These are phyloP conservation scores for Microbotryum scabiosae DNA, from an alignment of 1,284 basidiomycete species.

Conservation along the genomic window DNA sequence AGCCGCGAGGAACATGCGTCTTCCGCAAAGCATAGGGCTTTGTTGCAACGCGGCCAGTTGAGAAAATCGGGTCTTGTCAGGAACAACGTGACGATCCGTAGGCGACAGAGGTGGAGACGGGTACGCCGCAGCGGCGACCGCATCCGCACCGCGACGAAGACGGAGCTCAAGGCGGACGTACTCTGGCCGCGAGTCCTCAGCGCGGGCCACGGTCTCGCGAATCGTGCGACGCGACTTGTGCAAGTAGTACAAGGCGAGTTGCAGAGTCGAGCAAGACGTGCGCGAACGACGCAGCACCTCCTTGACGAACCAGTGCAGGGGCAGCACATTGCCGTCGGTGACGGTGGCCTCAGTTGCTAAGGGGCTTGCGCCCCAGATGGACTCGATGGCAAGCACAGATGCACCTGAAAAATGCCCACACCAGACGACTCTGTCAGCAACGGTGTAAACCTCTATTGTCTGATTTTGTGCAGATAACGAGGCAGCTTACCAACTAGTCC, in stretches of 20 bases:
- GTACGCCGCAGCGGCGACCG: neutral
- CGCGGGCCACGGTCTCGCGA: slow-evolving; percentile 22
- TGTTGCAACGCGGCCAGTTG: slow-evolving; percentile 15
- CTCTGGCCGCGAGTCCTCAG: slow-evolving; percentile 14
- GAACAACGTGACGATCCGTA: neutral
- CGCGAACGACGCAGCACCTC: slow-evolving; percentile 35
- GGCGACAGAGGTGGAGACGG: slow-evolving; percentile 1
- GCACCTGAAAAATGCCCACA: slow-evolving; percentile 9
- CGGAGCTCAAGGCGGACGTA: slow-evolving; percentile 5
- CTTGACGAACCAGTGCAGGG: slow-evolving; percentile 33
- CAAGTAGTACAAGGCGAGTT: slow-evolving; percentile 36
- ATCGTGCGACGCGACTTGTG: slow-evolving; percentile 33
- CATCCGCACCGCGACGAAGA: neutral
- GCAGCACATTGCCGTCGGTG: slow-evolving; percentile 22
- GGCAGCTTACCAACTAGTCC: slow-evolving; percentile 30
- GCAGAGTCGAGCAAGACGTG: slow-evolving; percentile 35
- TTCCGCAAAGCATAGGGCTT: slow-evolving; percentile 66
- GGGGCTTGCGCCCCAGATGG: slow-evolving; percentile 25
- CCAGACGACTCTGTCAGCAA: neutral
- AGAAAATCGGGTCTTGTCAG: slow-evolving; percentile 2
- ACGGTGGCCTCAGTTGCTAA: neutral
- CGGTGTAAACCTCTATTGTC: neutral
- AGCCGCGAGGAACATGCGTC: slow-evolving; percentile 76
- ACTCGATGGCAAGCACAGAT: slow-evolving; percentile 31
- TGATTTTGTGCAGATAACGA: slow-evolving; percentile 4